phyloP scores from a whole-genome alignment of 306 rosid genomes.

The Citrullus colocynthis region DNA sequence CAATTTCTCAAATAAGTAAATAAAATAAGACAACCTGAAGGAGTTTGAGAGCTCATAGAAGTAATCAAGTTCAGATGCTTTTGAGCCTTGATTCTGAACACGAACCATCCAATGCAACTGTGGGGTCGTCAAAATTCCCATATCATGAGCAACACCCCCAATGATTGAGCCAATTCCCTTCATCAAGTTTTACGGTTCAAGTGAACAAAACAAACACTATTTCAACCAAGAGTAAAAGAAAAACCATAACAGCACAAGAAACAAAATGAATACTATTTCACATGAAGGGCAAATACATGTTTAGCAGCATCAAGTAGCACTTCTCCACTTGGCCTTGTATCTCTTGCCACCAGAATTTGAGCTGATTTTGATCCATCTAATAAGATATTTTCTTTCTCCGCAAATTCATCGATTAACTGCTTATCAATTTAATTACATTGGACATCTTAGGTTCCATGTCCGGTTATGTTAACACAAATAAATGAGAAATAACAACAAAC shows the following conservation, averaged over 20 bases:
- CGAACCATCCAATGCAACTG: conserved; percentile 94
- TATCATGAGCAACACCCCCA: conserved; percentile 48
- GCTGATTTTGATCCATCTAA: conserved; percentile 31
- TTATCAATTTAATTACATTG: not conserved
- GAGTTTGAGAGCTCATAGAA: conserved; percentile 59
- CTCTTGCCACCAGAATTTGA: conserved; percentile 67
- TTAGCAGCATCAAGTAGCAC: conserved; percentile 77
- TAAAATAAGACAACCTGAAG: conserved; percentile 43
- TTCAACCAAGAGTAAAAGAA: not conserved
- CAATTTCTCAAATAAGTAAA: not conserved
- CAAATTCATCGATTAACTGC: conserved; percentile 56
- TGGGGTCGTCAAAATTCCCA: conserved; percentile 85
- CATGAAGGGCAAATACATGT: conserved; percentile 24
- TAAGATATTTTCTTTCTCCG: conserved; percentile 38
- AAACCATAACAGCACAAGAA: not conserved
- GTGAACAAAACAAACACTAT: not conserved
- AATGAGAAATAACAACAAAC: not conserved
- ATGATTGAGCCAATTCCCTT: conserved; percentile 71
- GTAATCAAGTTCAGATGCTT: conserved; percentile 56
- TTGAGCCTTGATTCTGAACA: conserved; percentile 42
- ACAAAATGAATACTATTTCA: not conserved
- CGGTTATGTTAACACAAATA: not conserved
- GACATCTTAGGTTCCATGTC: not conserved
- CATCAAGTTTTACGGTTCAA: conserved; percentile 3
- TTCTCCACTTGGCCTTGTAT: conserved; percentile 86